Evolutionary conservation across 495 filamentous ascomycete genomes (phyloP).

Genomic region (Coniosporium apollinis): DNA sequence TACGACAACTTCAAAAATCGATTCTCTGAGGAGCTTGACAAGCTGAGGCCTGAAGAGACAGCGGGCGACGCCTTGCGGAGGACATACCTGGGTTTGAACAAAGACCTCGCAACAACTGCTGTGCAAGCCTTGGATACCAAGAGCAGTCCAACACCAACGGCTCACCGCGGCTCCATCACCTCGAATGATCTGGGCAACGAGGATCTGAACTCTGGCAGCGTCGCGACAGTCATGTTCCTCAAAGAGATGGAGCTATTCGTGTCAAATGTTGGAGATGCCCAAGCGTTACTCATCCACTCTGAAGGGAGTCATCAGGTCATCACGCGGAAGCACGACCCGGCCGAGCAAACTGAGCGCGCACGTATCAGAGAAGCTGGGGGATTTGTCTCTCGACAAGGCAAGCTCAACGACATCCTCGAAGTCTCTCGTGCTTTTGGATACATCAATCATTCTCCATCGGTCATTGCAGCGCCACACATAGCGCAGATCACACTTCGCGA

Average conservation of each 20-base stretch:
- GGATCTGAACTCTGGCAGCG: constrained; percentile 74
- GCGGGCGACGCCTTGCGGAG: constrained; percentile 71
- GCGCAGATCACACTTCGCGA: constrained; percentile 64
- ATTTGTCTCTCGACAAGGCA: constrained; percentile 85
- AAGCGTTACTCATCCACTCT: constrained; percentile 81
- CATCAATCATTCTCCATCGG: constrained; percentile 75
- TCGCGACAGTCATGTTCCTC: constrained; percentile 83
- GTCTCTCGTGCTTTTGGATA: constrained; percentile 94
- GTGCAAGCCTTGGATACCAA: constrained; percentile 65
- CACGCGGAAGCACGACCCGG: constrained; percentile 84
- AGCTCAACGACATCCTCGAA: constrained; percentile 76
- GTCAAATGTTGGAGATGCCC: constrained; percentile 87
- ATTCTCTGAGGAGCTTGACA: constrained; percentile 68
- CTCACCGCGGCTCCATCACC: constrained; percentile 51
- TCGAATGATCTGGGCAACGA: constrained; percentile 64
- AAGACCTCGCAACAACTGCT: constrained; percentile 79
- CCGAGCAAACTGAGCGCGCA: constrained; percentile 61
- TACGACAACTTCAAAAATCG: constrained; percentile 84
- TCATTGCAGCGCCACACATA: constrained; percentile 82
- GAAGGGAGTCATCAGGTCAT: constrained; percentile 65
- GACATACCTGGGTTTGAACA: constrained; percentile 79
- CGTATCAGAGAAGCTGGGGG: constrained; percentile 90
- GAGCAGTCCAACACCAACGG: constrained; percentile 28
- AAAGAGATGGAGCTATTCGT: constrained; percentile 80
- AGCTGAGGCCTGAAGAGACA: constrained; percentile 46